Evolutionary conservation across 2,329 filamentous ascomycete species (phyloP).

Genomic region (Emergomyces orientalis): DNA sequence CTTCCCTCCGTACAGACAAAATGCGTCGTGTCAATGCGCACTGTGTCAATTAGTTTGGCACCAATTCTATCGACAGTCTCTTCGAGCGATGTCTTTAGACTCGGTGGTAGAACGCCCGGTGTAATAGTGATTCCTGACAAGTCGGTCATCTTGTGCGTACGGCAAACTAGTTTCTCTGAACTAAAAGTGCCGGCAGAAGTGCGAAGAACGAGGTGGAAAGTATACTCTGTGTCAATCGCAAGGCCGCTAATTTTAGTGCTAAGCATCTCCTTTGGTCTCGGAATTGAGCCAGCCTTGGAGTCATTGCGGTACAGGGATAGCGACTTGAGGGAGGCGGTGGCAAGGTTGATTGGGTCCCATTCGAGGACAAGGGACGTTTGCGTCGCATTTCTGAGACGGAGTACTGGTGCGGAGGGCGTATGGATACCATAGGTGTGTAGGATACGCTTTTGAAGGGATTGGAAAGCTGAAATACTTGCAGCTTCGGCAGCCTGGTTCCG

Average conservation of each 20-base stretch:
- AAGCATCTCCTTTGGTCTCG: conserved; percentile 73
- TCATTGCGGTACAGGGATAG: conserved; percentile 91
- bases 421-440: conserved; percentile 73
- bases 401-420: conserved; percentile 64
- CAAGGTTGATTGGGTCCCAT: conserved; percentile 91
- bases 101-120: conserved; percentile 69
- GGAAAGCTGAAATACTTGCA: conserved; percentile 65
- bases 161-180: conserved; percentile 73
- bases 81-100: conserved; percentile 62
- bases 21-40: conserved; percentile 95
- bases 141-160: conserved; percentile 98
- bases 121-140: conserved; percentile 92
- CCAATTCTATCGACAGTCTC: conserved; percentile 78
- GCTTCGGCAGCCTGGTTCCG: conserved; percentile 75
- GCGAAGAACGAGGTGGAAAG: conserved; percentile 82
- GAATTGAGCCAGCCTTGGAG: conserved; percentile 92
- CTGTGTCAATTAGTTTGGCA: conserved; percentile 78
- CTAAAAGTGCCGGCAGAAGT: conserved; percentile 82
- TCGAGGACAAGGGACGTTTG: conserved; percentile 98
- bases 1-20: conserved; percentile 94
- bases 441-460: conserved; percentile 79
- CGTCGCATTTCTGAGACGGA: conserved; percentile 92
- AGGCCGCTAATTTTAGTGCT: conserved; percentile 95
- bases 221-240: conserved; percentile 93
- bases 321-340: conserved; percentile 82